Evolutionary conservation across 192 early-diverging fungal species (phyloP), one percentile per base, ranked within the genome.

Genomic region (Umbelopsis isabellina): DNA sequence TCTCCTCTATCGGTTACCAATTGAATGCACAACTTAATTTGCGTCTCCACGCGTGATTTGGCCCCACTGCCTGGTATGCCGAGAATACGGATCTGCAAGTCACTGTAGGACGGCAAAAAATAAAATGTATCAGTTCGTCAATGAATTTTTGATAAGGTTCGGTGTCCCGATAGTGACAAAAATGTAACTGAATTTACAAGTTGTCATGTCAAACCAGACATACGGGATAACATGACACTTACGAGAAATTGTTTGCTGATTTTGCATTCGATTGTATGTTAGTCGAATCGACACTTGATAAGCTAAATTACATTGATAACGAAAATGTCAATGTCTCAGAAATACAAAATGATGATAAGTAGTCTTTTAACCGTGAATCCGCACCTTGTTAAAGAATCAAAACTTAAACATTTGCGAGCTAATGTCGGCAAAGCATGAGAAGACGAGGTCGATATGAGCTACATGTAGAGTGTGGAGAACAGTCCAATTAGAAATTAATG

Each of bases 21-120:
- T 72, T 95, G 92, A 72, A 98, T 75, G 30, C 92, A 94, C 22
- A 97, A 82, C 68, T 94, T 95, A 73, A 95, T 95, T 81, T 96
- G 96, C 23, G 96, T 98, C 81, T 98, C 95, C 41, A 97, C 95
- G 6, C 95, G 82, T 12, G 93, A 96, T 76, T 94, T 94, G 33
- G 91, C 91, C 45, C 87, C 87, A 35, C 75, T 78, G 35, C 50
- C 70, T 20, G 85, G 82, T 30, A 88, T 73, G 27, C 87, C 87
- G 20, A 53, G 69, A 20, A 77, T 52, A 23, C 64, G 50, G 76
- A 72, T 76, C 68, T 77, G 75, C 70, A 77, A n/a, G 30, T 61
- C 55, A 11, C 55, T 61, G 30, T 30, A 23, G 51, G 21, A 22
- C 21, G 4, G 25, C 51, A 21, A 52, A 52, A 20, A 21, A 16